A percentile compares a stretch with the other conserved stretches of the same genome.
Evolutionary conservation across 2,329 filamentous ascomycete species (phyloP).

Genomic region (Neofusicoccum sp.): DNA sequence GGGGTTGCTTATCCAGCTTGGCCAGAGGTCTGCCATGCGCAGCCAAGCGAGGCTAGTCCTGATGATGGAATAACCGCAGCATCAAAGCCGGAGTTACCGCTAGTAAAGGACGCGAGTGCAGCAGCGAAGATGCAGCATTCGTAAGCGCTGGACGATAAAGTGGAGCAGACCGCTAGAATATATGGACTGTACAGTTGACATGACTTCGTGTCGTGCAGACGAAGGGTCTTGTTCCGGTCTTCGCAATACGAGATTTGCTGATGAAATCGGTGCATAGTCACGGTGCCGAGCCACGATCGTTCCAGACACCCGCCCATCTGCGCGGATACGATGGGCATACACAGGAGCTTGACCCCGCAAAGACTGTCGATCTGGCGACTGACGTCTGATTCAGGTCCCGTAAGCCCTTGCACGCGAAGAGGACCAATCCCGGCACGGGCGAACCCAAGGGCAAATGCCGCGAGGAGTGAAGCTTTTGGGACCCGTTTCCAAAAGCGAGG

Average conservation of each 20-base stretch:
- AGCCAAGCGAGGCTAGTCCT: slow-evolving; percentile 11
- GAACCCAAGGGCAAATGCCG: background rate
- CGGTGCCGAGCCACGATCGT: background rate
- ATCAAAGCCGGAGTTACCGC: slow-evolving; percentile 3
- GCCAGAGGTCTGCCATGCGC: background rate
- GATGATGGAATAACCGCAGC: slow-evolving; percentile 11
- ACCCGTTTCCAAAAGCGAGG: slow-evolving; percentile 1
- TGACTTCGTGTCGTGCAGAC: slow-evolving; percentile 4
- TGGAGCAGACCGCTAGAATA: slow-evolving; percentile 2
- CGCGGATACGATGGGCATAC: background rate
- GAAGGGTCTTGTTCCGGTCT: background rate
- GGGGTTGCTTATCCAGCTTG: background rate
- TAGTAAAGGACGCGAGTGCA: background rate
- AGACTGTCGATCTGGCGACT: background rate
- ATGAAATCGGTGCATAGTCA: slow-evolving; percentile 6
- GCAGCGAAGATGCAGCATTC: background rate
- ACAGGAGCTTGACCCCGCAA: background rate
- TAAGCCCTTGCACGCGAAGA: slow-evolving; percentile 7
- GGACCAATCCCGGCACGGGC: background rate
- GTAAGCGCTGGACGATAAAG: slow-evolving; percentile 6
- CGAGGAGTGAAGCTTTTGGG: background rate
- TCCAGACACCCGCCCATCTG: slow-evolving; percentile 2
- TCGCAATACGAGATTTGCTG: slow-evolving; percentile 1
- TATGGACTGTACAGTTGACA: background rate
- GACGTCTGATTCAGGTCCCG: slow-evolving; percentile 1